Conservation (phyloP, 75 land plant genomes). For the Cryptomeria japonica region DNA sequence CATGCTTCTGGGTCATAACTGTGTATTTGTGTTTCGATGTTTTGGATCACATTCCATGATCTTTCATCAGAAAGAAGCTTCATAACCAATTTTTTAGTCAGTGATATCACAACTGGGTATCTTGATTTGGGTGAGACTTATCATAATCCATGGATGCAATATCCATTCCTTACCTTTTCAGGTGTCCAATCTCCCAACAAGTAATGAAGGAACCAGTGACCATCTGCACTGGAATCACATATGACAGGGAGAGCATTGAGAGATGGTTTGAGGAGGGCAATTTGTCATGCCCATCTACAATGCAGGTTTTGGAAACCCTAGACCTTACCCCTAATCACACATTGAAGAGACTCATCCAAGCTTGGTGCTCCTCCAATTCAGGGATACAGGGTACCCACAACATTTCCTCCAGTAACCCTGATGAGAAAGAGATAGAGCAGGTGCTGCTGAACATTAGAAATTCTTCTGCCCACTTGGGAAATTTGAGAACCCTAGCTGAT, state of each 20-base stretch:
- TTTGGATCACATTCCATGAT: no score
- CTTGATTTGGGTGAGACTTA: neutral
- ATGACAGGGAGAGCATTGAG: slow-evolving; percentile 62
- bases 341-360: slow-evolving; percentile 51
- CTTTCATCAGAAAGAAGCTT: no score
- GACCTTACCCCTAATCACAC: slow-evolving; percentile 61
- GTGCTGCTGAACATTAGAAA: neutral
- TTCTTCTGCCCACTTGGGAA: neutral
- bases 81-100: no score
- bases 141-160: slow-evolving; percentile 19
- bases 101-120: neutral
- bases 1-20: no score
- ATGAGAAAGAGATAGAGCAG: neutral
- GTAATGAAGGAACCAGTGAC: slow-evolving; percentile 69
- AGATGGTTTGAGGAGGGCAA: slow-evolving; percentile 45
- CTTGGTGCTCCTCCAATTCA: slow-evolving; percentile 41
- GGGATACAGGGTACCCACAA: slow-evolving; percentile 27
- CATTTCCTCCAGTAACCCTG: slow-evolving; percentile 29
- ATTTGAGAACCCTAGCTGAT: slow-evolving; percentile 24
- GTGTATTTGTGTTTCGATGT: no score
- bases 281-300: slow-evolving; percentile 54
- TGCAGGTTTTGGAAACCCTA: slow-evolving; percentile 30
- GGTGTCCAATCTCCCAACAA: slow-evolving; percentile 60
- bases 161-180: slow-evolving; percentile 42
- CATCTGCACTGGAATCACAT: slow-evolving; percentile 56